These are phyloP conservation scores for Corylus americana DNA, from an alignment of 306 rosid species.

Conservation along the genomic window DNA sequence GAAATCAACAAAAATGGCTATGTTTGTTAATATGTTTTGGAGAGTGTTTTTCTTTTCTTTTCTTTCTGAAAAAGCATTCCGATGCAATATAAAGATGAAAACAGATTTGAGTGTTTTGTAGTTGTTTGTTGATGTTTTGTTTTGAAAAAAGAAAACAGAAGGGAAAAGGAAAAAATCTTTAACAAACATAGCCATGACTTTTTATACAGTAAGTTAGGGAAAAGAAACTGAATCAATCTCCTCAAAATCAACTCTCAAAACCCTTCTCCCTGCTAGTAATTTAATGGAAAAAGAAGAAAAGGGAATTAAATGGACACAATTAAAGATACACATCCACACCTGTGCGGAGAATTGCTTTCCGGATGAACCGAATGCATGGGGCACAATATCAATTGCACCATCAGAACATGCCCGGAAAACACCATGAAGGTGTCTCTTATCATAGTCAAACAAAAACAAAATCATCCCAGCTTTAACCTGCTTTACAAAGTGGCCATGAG, in stretches of 20 bases:
- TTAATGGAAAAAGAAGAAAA: background rate
- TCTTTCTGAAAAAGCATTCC: too few relatives aligned
- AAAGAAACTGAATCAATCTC: background rate
- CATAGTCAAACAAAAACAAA: conserved; percentile 61
- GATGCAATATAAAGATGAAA: too few relatives aligned
- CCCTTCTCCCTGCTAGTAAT: background rate
- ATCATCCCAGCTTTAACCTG: conserved; percentile 54
- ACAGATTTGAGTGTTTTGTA: too few relatives aligned
- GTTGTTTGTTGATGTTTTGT: too few relatives aligned
- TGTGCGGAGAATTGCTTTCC: conserved; percentile 62
- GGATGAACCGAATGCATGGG: conserved; percentile 39
- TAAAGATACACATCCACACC: conserved; percentile 32
- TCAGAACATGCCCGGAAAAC: conserved; percentile 54
- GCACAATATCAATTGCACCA: conserved; percentile 46
- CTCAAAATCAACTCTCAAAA: background rate
- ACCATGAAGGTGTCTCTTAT: conserved; percentile 57
- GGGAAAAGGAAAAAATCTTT: too few relatives aligned
- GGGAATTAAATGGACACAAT: background rate
- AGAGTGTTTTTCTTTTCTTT: too few relatives aligned
- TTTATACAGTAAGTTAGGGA: too few relatives aligned
- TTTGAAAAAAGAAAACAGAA: too few relatives aligned
- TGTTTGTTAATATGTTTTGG: too few relatives aligned
- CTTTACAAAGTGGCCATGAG: conserved; percentile 40
- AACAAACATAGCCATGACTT: too few relatives aligned
- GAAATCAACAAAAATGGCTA: background rate